Base-by-base conservation (phyloP, 1,284 basidiomycete genomes). In the Sporisorium iseilematis-ciliati region DNA sequence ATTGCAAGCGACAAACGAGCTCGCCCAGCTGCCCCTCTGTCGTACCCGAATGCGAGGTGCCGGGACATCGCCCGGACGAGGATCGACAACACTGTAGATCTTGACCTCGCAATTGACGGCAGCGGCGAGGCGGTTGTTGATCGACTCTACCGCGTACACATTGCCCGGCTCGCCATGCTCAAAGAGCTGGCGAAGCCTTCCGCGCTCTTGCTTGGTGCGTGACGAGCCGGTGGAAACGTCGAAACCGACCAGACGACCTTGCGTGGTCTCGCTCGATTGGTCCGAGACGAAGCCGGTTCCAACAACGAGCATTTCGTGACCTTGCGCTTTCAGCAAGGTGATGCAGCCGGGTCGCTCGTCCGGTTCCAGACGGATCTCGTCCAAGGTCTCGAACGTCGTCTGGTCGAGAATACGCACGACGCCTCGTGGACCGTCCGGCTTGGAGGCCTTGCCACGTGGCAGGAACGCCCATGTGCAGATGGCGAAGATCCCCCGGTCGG, bases 91-190 rank as follows among this genome's bases (percentile, higher is more conserved):
- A 23, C 51, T 56, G 56, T 78, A 82, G 23, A 73, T 53, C 41
- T 65, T 61, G 48, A 84, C 82, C 51, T 81, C 74, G 6, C 81
- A 77, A 54, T 84, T 82, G 59, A 84, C 70, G 6, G 81, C 81
- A 5, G 76, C 82, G 3, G 67, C 72, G 2, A 84, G 53, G 7
- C 59, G 60, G 26, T 60, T 50, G 11, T 58, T 45, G n/a, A 77
- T 65, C 11, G 49, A 43, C 14, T 65, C 64, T 2, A 83, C 38
- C n/a, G 70, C 78, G 70, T 78, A 82, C 7, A 82, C 81, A 49
- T 82, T 82, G 20, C 82, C 83, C 2, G 50, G 51, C 49, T 83
- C 82, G 31, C 65, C 52, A 21, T 66, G 55, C 42, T 65, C 68
- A 40, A 79, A 80, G 3, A 71, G 59, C 55, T 65, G 60, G 33